Conservation (phyloP, 1,284 basidiomycete genomes). For the Lentinus polychrous region DNA sequence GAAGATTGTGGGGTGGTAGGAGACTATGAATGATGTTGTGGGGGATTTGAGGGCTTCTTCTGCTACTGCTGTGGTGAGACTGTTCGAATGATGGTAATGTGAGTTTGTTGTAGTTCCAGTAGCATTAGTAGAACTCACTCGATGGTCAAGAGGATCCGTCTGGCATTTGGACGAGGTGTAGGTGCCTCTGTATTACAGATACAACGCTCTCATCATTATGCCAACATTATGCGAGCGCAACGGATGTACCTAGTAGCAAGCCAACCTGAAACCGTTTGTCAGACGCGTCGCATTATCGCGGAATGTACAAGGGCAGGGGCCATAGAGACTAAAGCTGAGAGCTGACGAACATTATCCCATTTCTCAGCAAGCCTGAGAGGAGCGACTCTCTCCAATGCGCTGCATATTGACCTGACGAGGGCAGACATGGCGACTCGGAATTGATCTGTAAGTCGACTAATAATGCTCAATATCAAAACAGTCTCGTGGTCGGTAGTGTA, state of each 20-base stretch:
- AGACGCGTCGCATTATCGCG: neutral
- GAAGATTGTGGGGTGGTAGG: constrained; percentile 93
- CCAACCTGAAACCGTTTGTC: constrained; percentile 54
- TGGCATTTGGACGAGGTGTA: constrained; percentile 44
- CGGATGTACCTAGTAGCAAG: constrained; percentile 59
- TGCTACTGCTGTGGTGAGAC: constrained; percentile 73
- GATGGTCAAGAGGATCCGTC: constrained; percentile 74
- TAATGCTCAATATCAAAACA: too few species aligned
- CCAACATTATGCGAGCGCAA: neutral
- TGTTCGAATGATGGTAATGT: constrained; percentile 24
- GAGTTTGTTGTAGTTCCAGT: neutral
- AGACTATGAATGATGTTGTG: constrained; percentile 62
- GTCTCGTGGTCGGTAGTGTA: neutral
- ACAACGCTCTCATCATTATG: constrained; percentile 1
- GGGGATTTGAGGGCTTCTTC: constrained; percentile 63
- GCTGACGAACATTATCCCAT: constrained; percentile 81
- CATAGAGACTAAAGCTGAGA: neutral
- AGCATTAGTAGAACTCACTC: constrained; percentile 47
- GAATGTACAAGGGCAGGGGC: too few species aligned
- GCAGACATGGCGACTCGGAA: constrained; percentile 22
- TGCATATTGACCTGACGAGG: constrained; percentile 45
- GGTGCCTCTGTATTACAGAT: constrained; percentile 58
- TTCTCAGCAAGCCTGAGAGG: constrained; percentile 79
- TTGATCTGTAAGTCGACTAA: too few species aligned
- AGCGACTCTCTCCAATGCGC: constrained; percentile 74